Base-by-base conservation (phyloP, 345 rosid species). In the Orychophragmus violaceus region DNA sequence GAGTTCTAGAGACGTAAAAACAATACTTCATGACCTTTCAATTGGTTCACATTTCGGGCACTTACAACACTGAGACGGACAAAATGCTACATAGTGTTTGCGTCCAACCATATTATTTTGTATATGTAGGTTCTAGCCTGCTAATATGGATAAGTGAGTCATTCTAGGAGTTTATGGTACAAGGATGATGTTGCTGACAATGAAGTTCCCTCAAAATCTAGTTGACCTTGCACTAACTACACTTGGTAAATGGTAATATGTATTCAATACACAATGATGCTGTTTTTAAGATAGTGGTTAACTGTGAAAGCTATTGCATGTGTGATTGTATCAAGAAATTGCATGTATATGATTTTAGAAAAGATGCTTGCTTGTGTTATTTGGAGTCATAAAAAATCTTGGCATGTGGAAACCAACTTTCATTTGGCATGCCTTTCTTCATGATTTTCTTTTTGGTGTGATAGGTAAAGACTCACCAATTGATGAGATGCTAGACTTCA, bases 171-270 rank as follows among this genome's bases (percentile, higher is more conserved):
- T 12, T 12, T 5, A 82, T 58, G 84, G 78, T 49, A 82, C 74
- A 80, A 82, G 85, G 70, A 74, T 72, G 33, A 61, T 80, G 51
- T 81, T 93, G 64, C 81, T 85, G 14, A 54, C 74, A 76, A 93
- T 93, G 98, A 77, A 81, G 44, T 93, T 86, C 77, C 77, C 91
- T 6, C 72, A 59, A 25, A 66, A 79, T 33, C 85, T 84, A 61
- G 81, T 90, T 51, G 91, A 90, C 22, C 72, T 82, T 71, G 96
- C 97, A 37, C 69, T 93, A 56, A 80, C 74, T 53, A 88, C 66
- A 70, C 96, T 90, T 50, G 91, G 98, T 93, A 76, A 64, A n/a
- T n/a, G n/a, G n/a, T n/a, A n/a, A n/a, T n/a, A n/a, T 49, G 45
- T 59, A 13, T 66, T 65, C 48, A 5, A 37, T n/a, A 37, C 17